A percentile compares a stretch with the other conserved stretches of the same genome.
These are phyloP conservation scores for Daldinia eschscholtzii DNA, from an alignment of 2,329 filamentous ascomycete species.

Conservation along the genomic window DNA sequence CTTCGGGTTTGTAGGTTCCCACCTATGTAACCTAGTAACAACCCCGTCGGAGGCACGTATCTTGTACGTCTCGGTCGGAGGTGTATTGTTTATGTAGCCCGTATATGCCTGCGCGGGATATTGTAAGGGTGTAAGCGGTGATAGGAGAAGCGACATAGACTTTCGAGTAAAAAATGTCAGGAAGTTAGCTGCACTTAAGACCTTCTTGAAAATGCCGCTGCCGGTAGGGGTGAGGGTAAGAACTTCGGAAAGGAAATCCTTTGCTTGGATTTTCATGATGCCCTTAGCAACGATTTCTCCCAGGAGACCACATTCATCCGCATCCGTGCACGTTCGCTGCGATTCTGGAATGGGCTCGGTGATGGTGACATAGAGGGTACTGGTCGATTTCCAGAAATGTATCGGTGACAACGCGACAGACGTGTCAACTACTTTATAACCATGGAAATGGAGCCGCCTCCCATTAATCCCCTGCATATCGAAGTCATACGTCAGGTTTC, in stretches of 20 bases:
- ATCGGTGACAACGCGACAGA: constrained; percentile 67
- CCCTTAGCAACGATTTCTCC: constrained; percentile 67
- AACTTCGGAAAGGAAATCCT: constrained; percentile 68
- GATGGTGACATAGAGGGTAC: constrained; percentile 72
- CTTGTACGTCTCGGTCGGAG: constrained; percentile 58
- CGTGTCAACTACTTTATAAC: constrained; percentile 72
- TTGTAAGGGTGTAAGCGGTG: constrained; percentile 67
- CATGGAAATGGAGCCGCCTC: constrained; percentile 68
- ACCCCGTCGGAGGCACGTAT: constrained; percentile 67
- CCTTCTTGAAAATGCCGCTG: constrained; percentile 59
- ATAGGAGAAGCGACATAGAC: constrained; percentile 65
- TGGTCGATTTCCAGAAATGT: constrained; percentile 72
- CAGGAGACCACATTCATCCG: constrained; percentile 57
- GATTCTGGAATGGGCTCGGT: constrained; percentile 54
- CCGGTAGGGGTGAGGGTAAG: constrained; percentile 66
- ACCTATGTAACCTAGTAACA: constrained; percentile 66
- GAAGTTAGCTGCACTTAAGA: constrained; percentile 63
- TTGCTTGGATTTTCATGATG: constrained; percentile 67
- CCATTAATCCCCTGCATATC: constrained; percentile 69
- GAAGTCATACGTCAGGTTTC: constrained; percentile 72
- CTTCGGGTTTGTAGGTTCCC: constrained; percentile 62
- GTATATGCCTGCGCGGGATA: constrained; percentile 63
- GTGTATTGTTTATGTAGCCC: constrained; percentile 67
- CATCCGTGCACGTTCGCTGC: constrained; percentile 45
- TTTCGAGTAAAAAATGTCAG: constrained; percentile 68